Percentiles rank a stretch among this genome's conserved stretches.
Conservation (phyloP, 140 eudicot species). For the Erigeron philadelphicus region DNA sequence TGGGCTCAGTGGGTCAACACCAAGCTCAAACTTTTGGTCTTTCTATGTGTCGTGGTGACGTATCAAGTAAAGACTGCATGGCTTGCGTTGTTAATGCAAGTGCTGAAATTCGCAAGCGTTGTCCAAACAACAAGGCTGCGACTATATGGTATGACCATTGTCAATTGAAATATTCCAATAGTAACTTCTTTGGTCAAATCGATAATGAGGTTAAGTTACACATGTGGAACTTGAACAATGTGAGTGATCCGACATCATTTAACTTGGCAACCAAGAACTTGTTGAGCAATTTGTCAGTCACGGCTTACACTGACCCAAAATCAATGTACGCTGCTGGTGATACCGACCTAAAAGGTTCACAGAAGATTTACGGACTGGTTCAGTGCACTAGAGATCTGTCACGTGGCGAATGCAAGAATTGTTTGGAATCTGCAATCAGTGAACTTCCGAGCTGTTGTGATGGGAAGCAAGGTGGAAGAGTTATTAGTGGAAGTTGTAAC, state of each 20-base stretch:
- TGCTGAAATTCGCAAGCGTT: constrained; percentile 26
- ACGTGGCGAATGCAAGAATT: constrained; percentile 36
- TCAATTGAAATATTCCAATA: constrained; percentile 31
- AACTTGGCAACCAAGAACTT: constrained; percentile 20
- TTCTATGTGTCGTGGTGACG: constrained; percentile 47
- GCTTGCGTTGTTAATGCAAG: constrained; percentile 36
- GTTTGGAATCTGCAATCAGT: constrained; percentile 34
- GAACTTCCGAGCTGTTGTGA: constrained; percentile 38
- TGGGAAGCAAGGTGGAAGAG: constrained; percentile 33
- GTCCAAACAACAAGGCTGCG: constrained; percentile 36
- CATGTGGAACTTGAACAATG: constrained; percentile 19
- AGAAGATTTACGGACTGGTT: constrained; percentile 39
- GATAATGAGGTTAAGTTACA: constrained; percentile 21
- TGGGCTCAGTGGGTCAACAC: constrained; percentile 21
- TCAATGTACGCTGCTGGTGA: constrained; percentile 33
- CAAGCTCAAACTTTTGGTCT: constrained; percentile 32
- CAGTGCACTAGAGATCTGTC: constrained; percentile 44
- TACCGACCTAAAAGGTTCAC: background rate
- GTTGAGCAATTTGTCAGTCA: constrained; percentile 15
- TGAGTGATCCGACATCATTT: constrained; percentile 24
- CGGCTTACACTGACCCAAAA: constrained; percentile 24
- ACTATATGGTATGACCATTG: constrained; percentile 44
- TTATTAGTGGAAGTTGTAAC: constrained; percentile 40
- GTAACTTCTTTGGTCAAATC: constrained; percentile 33
- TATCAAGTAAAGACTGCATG: constrained; percentile 26